Evolutionary conservation across 257 asterid genomes (phyloP), one percentile per base, ranked within the genome.

Genomic region (Ocimum tenuiflorum): DNA sequence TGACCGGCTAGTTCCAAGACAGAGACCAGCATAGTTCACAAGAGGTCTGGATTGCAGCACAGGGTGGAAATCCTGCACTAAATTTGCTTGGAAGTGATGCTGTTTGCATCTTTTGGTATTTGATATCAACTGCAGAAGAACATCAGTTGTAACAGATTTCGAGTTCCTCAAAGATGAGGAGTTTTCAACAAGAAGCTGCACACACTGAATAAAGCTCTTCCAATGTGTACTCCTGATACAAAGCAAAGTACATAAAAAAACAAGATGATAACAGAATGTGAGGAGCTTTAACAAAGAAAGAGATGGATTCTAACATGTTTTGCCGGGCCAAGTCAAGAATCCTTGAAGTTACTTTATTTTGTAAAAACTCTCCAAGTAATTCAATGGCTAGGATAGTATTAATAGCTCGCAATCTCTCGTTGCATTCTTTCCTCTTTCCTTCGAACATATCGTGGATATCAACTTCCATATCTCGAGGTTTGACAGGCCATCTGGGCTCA

Each of bases 311-410:
- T 84, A 52, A 92, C 99, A 87, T 92, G 96, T 89, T 92, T 78
- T 81, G 85, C 79, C 94, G 87, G 41, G 89, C 99, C 95, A 92
- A 75, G 84, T 77, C 76, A 79, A 92, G 95, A 86, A 92, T 84
- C 94, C 85, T 75, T 69, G 88, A 86, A 79, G 96, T 92, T 50
- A 72, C 85, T 80, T 87, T 86, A 62, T 86, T 83, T 77, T 82
- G 87, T 24, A 89, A 80, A 62, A 92, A 85, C 50, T 79, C 81
- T 27, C 82, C 89, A 35, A 87, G 81, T 83, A 92, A 79, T 79
- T 89, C 95, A 12, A 92, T 35, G 35, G 89, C 81, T 82, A 87
- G 78, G 74, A 70, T 43, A 39, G 86, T 81, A 71, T 89, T 92
- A 51, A 70, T 33, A 67, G 74, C 54, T 71, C 80, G 80, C 83